A percentile compares a stretch with the other conserved stretches of the same genome.
Evolutionary conservation across 495 filamentous ascomycete genomes (phyloP).

Genomic region (Cercophora scortea): DNA sequence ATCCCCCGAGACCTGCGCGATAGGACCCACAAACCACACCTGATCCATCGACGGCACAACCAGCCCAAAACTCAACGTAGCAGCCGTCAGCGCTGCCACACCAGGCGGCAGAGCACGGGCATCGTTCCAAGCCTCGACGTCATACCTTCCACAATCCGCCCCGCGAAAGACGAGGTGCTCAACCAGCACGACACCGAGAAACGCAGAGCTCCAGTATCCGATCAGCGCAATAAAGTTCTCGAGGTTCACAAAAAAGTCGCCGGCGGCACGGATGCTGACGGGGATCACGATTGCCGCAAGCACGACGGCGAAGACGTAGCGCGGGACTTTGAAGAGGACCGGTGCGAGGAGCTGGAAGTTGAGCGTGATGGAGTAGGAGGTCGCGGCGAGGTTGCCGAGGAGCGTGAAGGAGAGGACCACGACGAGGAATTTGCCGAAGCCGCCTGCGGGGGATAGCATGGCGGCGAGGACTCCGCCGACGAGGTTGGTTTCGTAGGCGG

Average conservation of each 20-base stretch:
- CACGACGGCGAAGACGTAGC: slow-evolving; percentile 43
- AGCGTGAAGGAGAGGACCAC: slow-evolving; percentile 45
- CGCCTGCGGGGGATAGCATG: slow-evolving; percentile 43
- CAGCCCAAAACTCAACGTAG: slow-evolving; percentile 32
- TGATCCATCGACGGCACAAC: slow-evolving; percentile 49
- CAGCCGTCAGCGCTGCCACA: slow-evolving; percentile 34
- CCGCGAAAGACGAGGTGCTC: slow-evolving; percentile 43
- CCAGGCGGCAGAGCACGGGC: slow-evolving; percentile 38
- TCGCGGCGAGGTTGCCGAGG: slow-evolving; percentile 44
- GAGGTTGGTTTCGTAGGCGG: slow-evolving; percentile 35
- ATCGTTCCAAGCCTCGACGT: slow-evolving; percentile 40
- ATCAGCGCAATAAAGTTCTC: slow-evolving; percentile 49
- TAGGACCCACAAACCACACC: slow-evolving; percentile 47
- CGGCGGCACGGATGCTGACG: slow-evolving; percentile 42
- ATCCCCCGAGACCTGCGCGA: slow-evolving; percentile 47
- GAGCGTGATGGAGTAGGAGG: slow-evolving; percentile 44
- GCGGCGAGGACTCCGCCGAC: slow-evolving; percentile 49
- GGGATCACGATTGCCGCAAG: slow-evolving; percentile 44
- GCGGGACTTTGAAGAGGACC: slow-evolving; percentile 38
- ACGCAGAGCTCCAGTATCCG: slow-evolving; percentile 49
- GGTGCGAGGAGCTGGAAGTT: slow-evolving; percentile 50
- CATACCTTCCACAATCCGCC: slow-evolving; percentile 28
- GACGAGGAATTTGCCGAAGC: slow-evolving; percentile 50
- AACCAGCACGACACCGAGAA: slow-evolving; percentile 38
- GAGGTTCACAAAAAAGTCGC: slow-evolving; percentile 41